Evolutionary conservation across 192 early-diverging fungal species (phyloP).

Genomic region (Backusella sp.): DNA sequence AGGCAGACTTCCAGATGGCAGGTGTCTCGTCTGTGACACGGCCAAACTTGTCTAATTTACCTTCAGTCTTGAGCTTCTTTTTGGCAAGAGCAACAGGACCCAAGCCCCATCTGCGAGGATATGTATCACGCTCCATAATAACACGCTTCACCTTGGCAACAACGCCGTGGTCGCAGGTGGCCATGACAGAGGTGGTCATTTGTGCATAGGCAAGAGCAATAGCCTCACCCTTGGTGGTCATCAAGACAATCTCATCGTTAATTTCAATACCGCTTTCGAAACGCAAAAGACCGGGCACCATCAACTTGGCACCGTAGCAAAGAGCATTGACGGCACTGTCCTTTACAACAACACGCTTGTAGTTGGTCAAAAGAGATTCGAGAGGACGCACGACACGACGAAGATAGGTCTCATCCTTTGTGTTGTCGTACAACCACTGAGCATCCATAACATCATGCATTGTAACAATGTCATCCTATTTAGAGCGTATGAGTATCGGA

Average conservation of each 20-base stretch:
- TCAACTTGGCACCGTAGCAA: slow-evolving; percentile 99
- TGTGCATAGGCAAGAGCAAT: slow-evolving; percentile 96
- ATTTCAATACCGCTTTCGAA: slow-evolving; percentile 95
- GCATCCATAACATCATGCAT: slow-evolving; percentile 99
- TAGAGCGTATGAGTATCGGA: not conserved
- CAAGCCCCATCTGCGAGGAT: slow-evolving; percentile 97
- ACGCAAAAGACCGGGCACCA: slow-evolving; percentile 96
- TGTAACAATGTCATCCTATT: slow-evolving; percentile 87
- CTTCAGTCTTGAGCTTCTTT: slow-evolving; percentile 98
- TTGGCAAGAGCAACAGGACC: slow-evolving; percentile 95
- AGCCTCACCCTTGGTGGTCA: slow-evolving; percentile 99
- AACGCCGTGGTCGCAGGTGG: slow-evolving; percentile 56
- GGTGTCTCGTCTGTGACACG: slow-evolving; percentile 88
- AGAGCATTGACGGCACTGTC: slow-evolving; percentile 98
- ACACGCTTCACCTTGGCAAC: slow-evolving; percentile 99
- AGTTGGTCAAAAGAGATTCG: slow-evolving; percentile 88
- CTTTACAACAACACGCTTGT: slow-evolving; percentile 99
- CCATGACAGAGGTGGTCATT: slow-evolving; percentile 99
- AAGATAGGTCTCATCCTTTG: slow-evolving; percentile 96
- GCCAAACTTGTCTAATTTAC: slow-evolving; percentile 97
- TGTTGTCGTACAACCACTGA: slow-evolving; percentile 98
- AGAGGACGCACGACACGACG: slow-evolving; percentile 91
- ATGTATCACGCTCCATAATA: slow-evolving; percentile 99
- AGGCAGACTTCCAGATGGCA: slow-evolving; percentile 74
- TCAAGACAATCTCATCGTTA: slow-evolving; percentile 96